Conservation (phyloP, 2,329 filamentous ascomycete genomes). For the Diplodia sapinea region DNA sequence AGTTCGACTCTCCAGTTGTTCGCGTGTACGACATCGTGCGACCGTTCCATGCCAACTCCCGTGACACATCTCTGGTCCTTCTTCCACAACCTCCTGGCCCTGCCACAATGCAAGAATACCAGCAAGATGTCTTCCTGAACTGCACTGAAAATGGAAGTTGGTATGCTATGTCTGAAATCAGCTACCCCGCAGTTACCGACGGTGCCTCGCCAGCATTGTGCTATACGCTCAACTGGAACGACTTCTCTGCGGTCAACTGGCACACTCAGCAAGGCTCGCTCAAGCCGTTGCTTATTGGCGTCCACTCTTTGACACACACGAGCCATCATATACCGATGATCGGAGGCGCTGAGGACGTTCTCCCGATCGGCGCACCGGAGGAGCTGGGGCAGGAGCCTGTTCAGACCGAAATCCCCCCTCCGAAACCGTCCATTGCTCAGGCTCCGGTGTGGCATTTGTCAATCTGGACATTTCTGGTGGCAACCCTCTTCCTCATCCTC, state of each 20-base stretch:
- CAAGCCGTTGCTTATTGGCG: constrained; percentile 47
- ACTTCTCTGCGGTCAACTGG: constrained; percentile 38
- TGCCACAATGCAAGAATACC: constrained; percentile 48
- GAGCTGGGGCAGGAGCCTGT: constrained; percentile 27
- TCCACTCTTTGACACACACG: constrained; percentile 43
- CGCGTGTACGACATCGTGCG: constrained; percentile 88
- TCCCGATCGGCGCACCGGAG: constrained; percentile 37
- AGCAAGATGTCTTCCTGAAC: constrained; percentile 74
- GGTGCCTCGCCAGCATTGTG: constrained; percentile 64
- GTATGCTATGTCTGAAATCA: constrained; percentile 88
- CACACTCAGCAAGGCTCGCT: constrained; percentile 42
- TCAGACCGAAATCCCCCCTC: constrained; percentile 18
- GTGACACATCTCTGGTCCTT: constrained; percentile 77
- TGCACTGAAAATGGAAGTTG: constrained; percentile 85
- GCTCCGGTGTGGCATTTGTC: constrained; percentile 18
- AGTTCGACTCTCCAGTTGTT: constrained; percentile 77
- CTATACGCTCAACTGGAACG: constrained; percentile 52
- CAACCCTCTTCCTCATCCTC: constrained; percentile 26
- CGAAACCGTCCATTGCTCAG: constrained; percentile 31
- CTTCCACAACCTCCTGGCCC: constrained; percentile 83
- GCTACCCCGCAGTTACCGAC: constrained; percentile 84
- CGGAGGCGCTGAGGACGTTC: constrained; percentile 23
- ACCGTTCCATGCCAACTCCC: constrained; percentile 68
- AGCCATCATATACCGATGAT: constrained; percentile 18
- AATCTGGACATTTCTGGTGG: constrained; percentile 29